These are phyloP conservation scores for Fagopyrum esculentum DNA, from an alignment of 148 eudicot genomes.

Conservation along the genomic window DNA sequence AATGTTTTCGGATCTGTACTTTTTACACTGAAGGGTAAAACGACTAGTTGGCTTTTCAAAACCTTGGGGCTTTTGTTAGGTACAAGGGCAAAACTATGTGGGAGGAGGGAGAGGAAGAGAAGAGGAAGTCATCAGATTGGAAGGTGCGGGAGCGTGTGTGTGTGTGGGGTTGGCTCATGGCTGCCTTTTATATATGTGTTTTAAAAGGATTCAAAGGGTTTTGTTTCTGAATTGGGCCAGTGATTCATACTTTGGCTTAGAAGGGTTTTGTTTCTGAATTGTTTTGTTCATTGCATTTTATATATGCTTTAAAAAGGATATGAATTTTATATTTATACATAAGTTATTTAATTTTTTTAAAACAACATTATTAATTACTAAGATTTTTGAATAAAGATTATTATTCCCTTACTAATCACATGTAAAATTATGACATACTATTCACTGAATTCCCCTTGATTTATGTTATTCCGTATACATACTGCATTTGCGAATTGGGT, in stretches of 20 bases:
- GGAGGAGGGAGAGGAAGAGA: background rate
- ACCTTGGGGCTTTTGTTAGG: background rate
- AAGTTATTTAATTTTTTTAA: background rate
- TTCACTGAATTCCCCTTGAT: background rate
- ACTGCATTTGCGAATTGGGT: background rate
- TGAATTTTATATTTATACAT: background rate
- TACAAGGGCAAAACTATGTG: background rate
- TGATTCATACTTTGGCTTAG: background rate
- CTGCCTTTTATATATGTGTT: too few species aligned
- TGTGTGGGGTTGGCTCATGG: too few species aligned
- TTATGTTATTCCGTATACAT: background rate
- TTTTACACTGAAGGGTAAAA: background rate
- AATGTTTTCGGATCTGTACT: background rate
- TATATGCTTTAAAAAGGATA: background rate
- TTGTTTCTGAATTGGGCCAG: background rate
- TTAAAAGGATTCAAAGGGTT: too few species aligned
- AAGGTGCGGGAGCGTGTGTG: too few species aligned
- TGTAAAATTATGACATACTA: background rate
- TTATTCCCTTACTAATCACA: background rate
- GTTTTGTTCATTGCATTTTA: background rate
- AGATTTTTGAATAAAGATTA: background rate
- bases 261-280: background rate
- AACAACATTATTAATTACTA: background rate
- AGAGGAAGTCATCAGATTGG: background rate
- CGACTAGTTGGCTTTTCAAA: background rate